Evolutionary conservation across 202 grass and related monocot genomes (phyloP), one percentile per base, ranked within the genome.

Genomic region (Bolboschoenoplectus hybrid): DNA sequence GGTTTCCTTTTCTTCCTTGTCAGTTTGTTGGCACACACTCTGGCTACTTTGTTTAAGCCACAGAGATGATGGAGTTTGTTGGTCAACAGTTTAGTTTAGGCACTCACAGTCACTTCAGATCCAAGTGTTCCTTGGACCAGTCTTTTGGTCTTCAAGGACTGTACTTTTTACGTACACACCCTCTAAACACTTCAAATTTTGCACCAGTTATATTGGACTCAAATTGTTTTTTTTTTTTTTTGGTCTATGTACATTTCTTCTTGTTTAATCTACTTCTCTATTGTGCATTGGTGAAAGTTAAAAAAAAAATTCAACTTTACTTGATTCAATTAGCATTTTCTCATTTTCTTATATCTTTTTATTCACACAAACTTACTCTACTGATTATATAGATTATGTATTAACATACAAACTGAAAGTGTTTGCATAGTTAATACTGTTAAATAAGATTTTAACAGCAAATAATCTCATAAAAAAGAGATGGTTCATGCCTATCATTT

Each of bases 61-160:
- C 68, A 72, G 14, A 72, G 6, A 34, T 61, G 57, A n/a, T 7
- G 5, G n/a, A 70, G 40, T n/a, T 14, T 16, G 14, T 45, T 44
- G 67, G 14, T 19, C 5, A 71, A 71, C 40, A 71, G 41, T 46
- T 71, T 43, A 46, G 41, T 72, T 72, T 72, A 45, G 41, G 16
- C 17, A 72, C 41, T 72, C 41, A 44, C 41, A 72, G 41, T 72
- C 38, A 68, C 65, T 46, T 26, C 7, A 20, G 7, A 14, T 72
- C 68, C 41, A 45, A 72, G 17, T 5, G 1, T 46, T 72, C 6
- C 39, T 69, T 69, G 16, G 67, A 70, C 12, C 16, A 13, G 67
- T 70, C 67, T 71, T 26, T 45, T 71, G 67, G 67, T 71, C 67
- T 71, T 45, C 41, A 72, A 45, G 68, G 68, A 72, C 68, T 46